These are phyloP conservation scores for Microsporum canis DNA, from an alignment of 2,329 filamentous ascomycete species.

Conservation along the genomic window DNA sequence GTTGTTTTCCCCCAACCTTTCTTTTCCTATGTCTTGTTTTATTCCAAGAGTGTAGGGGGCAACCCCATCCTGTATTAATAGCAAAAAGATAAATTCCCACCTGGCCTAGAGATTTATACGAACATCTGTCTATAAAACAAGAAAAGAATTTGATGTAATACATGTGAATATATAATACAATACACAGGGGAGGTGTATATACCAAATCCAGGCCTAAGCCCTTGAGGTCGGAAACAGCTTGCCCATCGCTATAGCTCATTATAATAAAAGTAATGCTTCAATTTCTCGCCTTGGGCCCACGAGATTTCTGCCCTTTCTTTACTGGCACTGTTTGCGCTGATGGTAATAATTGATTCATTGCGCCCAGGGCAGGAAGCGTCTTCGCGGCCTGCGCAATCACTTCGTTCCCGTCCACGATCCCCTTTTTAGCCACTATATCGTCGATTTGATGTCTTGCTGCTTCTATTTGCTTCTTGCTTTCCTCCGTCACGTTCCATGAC, in stretches of 20 bases:
- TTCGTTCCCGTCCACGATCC: conserved; percentile 44
- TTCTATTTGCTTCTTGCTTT: conserved; percentile 56
- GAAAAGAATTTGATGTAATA: neutral
- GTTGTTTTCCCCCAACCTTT: neutral
- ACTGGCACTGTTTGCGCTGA: neutral
- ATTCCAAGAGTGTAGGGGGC: neutral
- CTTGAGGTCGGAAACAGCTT: neutral
- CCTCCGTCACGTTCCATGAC: conserved; percentile 67
- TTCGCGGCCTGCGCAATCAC: conserved; percentile 28
- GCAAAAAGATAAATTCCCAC: neutral
- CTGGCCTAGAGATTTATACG: neutral
- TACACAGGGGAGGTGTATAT: conserved; percentile 1
- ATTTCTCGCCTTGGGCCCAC: neutral
- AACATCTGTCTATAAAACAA: neutral
- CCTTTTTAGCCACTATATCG: conserved; percentile 38
- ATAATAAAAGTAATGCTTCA: neutral
- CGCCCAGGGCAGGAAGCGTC: conserved; percentile 19
- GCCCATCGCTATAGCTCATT: neutral
- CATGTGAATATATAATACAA: conserved; percentile 4
- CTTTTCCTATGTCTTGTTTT: neutral
- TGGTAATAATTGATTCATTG: neutral
- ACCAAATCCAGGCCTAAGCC: neutral
- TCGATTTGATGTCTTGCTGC: conserved; percentile 41
- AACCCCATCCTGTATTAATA: neutral
- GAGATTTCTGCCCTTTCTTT: neutral